Percentiles rank a stretch among this genome's conserved stretches.
These are phyloP conservation scores for Verbascum thapsus DNA, from an alignment of 257 asterid species.

Conservation along the genomic window DNA sequence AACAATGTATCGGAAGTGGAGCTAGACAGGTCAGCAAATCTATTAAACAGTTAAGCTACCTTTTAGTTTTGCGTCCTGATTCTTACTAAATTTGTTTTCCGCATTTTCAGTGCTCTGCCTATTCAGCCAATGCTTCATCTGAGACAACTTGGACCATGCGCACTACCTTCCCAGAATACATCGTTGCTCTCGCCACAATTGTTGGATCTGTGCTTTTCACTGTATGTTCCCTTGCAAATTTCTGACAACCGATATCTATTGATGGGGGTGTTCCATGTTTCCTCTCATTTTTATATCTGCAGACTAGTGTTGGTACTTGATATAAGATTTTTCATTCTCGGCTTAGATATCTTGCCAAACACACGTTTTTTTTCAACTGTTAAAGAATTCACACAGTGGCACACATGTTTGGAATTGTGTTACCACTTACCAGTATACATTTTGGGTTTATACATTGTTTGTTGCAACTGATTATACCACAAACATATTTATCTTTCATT, in stretches of 20 bases:
- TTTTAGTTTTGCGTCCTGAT: constrained; percentile 29
- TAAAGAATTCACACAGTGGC: not conserved
- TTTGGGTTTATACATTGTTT: constrained; percentile 9
- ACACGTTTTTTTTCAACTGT: constrained; percentile 14
- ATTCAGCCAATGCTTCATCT: constrained; percentile 73
- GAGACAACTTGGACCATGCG: constrained; percentile 91
- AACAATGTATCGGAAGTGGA: constrained; percentile 71
- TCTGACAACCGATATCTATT: constrained; percentile 13
- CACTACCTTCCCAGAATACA: constrained; percentile 88
- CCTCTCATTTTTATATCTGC: constrained; percentile 15
- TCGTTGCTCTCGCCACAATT: constrained; percentile 87
- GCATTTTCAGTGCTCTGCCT: constrained; percentile 75
- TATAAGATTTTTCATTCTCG: constrained; percentile 8
- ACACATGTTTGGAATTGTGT: constrained; percentile 21
- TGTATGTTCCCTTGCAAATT: constrained; percentile 43
- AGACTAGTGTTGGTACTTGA: not conserved
- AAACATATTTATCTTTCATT: constrained; percentile 3
- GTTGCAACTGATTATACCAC: not conserved
- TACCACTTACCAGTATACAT: constrained; percentile 5
- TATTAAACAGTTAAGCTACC: constrained; percentile 2
- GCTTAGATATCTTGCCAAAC: constrained; percentile 13
- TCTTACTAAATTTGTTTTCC: constrained; percentile 18
- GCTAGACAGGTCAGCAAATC: constrained; percentile 54
- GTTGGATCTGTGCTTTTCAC: constrained; percentile 90
- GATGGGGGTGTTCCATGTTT: constrained; percentile 4